Conservation (phyloP, 371 early-diverging fungal genomes). For the Rhizopus microsporus region DNA sequence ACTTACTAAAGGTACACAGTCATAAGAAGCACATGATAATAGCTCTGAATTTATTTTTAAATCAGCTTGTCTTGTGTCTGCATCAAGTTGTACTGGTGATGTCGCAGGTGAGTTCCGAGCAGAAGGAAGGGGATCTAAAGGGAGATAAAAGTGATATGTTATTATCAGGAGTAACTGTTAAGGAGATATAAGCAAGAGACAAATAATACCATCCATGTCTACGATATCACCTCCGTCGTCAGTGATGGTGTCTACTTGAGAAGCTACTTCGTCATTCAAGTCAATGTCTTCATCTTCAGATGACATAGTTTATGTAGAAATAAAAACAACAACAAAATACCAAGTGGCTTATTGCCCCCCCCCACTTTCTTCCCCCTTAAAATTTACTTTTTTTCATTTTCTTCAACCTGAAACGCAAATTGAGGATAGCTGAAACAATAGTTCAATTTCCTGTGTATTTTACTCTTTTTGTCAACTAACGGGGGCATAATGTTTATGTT, state of each 20-base stretch:
- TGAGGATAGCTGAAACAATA: constrained; percentile 4
- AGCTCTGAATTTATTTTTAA: constrained; percentile 37
- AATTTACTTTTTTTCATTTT: neutral
- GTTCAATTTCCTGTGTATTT: neutral
- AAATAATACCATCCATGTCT: constrained; percentile 37
- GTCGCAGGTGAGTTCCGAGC: constrained; percentile 23
- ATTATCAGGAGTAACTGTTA: neutral
- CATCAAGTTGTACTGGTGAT: constrained; percentile 13
- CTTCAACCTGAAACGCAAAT: constrained; percentile 3
- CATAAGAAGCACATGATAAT: constrained; percentile 51
- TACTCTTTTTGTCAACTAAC: constrained; percentile 3
- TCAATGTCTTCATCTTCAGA: constrained; percentile 54
- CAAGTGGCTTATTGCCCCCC: neutral
- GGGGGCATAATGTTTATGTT: neutral
- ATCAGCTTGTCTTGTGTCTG: constrained; percentile 34
- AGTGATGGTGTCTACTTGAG: constrained; percentile 34
- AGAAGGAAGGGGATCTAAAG: constrained; percentile 15
- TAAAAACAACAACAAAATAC: neutral
- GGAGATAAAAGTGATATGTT: neutral
- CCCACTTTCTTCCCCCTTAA: neutral
- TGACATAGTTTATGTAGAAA: constrained; percentile 27
- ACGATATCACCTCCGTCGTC: constrained; percentile 39
- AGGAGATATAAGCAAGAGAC: neutral
- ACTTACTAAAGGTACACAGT: constrained; percentile 59
- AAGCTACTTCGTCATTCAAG: constrained; percentile 37